Conservation (phyloP, 129 eudicot genomes). For the Lactuca sativa region DNA sequence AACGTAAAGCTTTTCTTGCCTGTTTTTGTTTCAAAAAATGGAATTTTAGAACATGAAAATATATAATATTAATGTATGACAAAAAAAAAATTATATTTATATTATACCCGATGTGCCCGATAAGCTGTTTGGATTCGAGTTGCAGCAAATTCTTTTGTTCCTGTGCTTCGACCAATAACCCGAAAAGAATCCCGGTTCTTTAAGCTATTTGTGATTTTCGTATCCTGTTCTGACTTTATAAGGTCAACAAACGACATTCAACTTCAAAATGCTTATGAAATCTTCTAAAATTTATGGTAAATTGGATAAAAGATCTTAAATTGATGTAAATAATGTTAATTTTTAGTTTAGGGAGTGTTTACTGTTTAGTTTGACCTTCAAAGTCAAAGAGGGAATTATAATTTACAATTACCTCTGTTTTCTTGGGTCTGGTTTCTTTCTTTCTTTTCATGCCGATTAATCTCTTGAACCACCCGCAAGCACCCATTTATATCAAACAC, state of each 20-base stretch:
- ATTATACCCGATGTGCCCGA: constrained; percentile 35
- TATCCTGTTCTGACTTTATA: constrained; percentile 17
- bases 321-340: background rate
- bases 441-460: constrained; percentile 32
- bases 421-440: constrained; percentile 32
- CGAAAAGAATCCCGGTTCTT: constrained; percentile 27
- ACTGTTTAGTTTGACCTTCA: constrained; percentile 13
- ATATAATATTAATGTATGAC: background rate
- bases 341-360: background rate
- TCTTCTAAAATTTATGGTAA: background rate
- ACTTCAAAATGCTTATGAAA: background rate
- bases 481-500: constrained; percentile 39
- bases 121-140: constrained; percentile 41
- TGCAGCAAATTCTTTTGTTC: constrained; percentile 42
- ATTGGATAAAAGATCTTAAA: background rate
- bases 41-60: constrained; percentile 3
- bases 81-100: no score
- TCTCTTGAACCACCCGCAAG: constrained; percentile 48
- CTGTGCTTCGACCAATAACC: constrained; percentile 41
- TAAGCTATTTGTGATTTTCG: constrained; percentile 31
- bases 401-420: constrained; percentile 30
- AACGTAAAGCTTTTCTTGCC: constrained; percentile 58
- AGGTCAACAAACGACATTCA: background rate
- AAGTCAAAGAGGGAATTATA: constrained; percentile 9
- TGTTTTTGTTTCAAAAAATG: constrained; percentile 17